Evolutionary conservation across 805 yeast species (phyloP), one percentile per base, ranked within the genome.

Genomic region (Millerozyma miso): DNA sequence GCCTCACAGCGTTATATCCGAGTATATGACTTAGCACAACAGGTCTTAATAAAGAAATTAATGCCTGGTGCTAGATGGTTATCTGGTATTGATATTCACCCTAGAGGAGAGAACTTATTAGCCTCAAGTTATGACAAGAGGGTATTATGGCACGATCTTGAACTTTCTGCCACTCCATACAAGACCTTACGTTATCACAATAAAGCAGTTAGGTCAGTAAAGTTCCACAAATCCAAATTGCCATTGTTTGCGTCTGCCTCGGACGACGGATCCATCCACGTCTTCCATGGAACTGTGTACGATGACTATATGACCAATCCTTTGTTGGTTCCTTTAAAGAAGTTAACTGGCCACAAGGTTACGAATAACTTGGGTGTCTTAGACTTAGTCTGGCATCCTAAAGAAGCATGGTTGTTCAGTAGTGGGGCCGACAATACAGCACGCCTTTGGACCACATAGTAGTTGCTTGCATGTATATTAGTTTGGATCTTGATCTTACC

Each of bases 391-490:
- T 93, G 99, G 99, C 99, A 93, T 74, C 98, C 98, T 51, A 81
- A 83, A 55, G 98, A 93, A 68, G 97, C 99, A 0, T 93, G 99
- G 99, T 74, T 93, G 59, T 89, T 93, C 63, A 83, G 93, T 60
- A 88, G 96, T 8, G 99, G 98, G 55, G 98, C 98, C 17, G 99
- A 93, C 66, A 88, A 95, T 47, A 81, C 88, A 34, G 98, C 97
- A 4, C 81, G 96, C 58, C 70, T 93, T 57, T 93, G 99, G 99
- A 93, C 99, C 19, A 87, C 96, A n/a, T 70, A 60, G n/a, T n/a
- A n/a, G 52, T 23, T 37, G 29, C 29, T 10, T 23, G 29, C 29
- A 23, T 23, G 6, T 7, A 23, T 23, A 23, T 10, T 23, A 10
- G 10, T 23, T 23, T 7, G 10, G 29, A 10, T 10, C 10, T 23